A percentile compares a stretch with the other conserved stretches of the same genome.
Evolutionary conservation across 2,329 filamentous ascomycete genomes (phyloP).

Genomic region (Trichoderma harzianum): DNA sequence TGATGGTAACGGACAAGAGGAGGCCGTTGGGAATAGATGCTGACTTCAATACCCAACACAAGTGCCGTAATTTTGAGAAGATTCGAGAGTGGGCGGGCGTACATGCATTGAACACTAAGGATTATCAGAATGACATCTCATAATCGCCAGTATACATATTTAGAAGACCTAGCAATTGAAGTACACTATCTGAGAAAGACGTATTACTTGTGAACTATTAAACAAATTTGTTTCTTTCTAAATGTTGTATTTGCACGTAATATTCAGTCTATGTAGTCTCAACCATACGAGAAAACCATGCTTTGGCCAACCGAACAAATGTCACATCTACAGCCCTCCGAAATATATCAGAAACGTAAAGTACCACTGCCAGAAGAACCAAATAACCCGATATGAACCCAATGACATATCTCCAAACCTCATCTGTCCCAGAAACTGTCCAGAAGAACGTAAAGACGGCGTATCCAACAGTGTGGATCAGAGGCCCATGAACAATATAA

Average conservation of each 20-base stretch:
- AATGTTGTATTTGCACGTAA: not conserved
- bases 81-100: not conserved
- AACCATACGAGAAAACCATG: not conserved
- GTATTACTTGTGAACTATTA: not conserved
- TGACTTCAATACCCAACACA: not conserved
- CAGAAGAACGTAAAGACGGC: not conserved
- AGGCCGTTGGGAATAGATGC: not conserved
- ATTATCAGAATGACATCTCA: not conserved
- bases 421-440: not conserved
- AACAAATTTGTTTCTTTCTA: not conserved
- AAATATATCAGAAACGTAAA: not conserved
- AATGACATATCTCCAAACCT: not conserved
- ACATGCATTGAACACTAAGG: not conserved
- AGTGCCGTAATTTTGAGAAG: not conserved
- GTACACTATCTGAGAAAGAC: not conserved
- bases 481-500: not conserved
- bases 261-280: not conserved
- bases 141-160: not conserved
- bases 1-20: not conserved
- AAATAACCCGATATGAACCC: not conserved
- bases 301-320: not conserved
- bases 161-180: not conserved
- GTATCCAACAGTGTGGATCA: not conserved
- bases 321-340: not conserved
- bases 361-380: not conserved